Percentiles rank a stretch among this genome's conserved stretches.
phyloP scores from a whole-genome alignment of 306 rosid species.

The Acacia crassicarpa region DNA sequence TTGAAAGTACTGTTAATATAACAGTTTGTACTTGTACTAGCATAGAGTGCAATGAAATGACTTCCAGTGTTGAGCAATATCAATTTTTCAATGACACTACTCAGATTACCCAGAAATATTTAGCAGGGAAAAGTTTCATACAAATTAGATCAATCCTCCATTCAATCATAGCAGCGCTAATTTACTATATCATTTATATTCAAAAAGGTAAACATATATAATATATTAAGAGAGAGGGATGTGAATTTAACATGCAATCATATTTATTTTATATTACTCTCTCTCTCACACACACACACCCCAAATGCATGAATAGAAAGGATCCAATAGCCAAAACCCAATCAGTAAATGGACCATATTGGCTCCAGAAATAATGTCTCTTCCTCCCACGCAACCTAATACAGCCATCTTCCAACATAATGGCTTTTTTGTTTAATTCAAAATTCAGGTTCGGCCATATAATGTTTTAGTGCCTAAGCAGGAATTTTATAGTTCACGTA shows the following conservation, averaged over 20 bases:
- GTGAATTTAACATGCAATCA: not conserved
- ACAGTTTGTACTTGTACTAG: constrained; percentile 3
- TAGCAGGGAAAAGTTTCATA: not conserved
- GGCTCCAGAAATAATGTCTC: not conserved
- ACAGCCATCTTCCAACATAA: constrained; percentile 7
- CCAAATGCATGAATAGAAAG: not conserved
- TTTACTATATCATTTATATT: not conserved
- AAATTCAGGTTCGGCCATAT: not conserved
- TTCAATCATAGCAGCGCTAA: not conserved
- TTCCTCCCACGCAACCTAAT: constrained; percentile 2
- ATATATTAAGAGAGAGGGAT: not conserved
- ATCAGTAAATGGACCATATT: constrained; percentile 6
- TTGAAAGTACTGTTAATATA: constrained; percentile 21
- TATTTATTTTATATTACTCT: not conserved
- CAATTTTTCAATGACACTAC: not conserved
- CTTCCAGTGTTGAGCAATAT: constrained; percentile 7
- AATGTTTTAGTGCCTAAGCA: constrained; percentile 2
- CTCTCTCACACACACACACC: not conserved
- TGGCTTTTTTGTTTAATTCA: not conserved
- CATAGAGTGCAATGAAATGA: constrained; percentile 11
- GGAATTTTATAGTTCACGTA: not conserved
- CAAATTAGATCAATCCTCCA: not conserved
- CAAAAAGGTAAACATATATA: not conserved
- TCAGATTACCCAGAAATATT: constrained; percentile 7
- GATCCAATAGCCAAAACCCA: not conserved